These are phyloP conservation scores for Cladorrhinum sp. DNA, from an alignment of 2,329 filamentous ascomycete species.

Conservation along the genomic window DNA sequence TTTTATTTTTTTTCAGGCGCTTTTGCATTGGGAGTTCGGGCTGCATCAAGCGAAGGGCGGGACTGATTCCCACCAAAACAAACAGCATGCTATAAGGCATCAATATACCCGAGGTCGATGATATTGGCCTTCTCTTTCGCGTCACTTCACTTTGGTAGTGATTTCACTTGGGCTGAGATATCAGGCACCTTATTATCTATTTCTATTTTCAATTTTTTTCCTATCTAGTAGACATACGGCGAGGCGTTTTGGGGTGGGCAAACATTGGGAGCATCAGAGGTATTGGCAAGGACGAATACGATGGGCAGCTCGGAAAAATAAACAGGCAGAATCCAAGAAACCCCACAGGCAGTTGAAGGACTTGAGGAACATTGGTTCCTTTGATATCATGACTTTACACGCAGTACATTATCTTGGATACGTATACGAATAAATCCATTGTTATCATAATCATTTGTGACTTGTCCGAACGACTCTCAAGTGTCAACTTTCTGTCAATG, in stretches of 20 bases:
- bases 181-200: not conserved
- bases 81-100: constrained; percentile 9
- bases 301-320: not conserved
- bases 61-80: not conserved
- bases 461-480: too few relatives aligned
- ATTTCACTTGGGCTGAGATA: not conserved
- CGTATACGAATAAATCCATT: not conserved
- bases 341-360: not conserved
- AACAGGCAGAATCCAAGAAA: not conserved
- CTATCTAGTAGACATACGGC: not conserved
- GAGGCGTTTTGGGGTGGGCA: not conserved
- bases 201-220: not conserved
- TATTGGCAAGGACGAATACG: not conserved
- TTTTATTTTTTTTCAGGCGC: constrained; percentile 1
- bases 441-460: not conserved
- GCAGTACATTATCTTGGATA: not conserved
- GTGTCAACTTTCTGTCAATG: not conserved
- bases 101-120: constrained; percentile 8
- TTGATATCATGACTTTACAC: not conserved
- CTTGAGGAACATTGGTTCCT: not conserved
- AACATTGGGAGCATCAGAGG: not conserved
- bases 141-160: not conserved
- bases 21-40: constrained; percentile 2
- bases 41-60: constrained; percentile 2
- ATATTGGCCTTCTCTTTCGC: not conserved